Percentiles rank a stretch among this genome's conserved stretches.
phyloP scores from a whole-genome alignment of 352 stramenopile species.

The Phytophthora niederhauseri region DNA sequence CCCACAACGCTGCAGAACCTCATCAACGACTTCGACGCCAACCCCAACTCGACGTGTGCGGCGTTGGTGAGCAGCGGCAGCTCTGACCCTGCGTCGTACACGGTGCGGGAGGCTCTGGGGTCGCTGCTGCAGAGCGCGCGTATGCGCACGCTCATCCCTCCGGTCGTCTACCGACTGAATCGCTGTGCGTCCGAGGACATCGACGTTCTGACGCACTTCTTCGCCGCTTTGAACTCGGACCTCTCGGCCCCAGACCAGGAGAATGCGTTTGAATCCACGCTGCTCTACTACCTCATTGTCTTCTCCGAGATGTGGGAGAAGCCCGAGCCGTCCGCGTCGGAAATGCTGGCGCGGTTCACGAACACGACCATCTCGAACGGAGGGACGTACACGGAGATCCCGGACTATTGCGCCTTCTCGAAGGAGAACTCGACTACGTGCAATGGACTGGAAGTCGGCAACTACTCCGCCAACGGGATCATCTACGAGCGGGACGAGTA shows the following conservation, averaged over 20 bases:
- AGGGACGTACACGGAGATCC: background rate
- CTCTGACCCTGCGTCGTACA: background rate
- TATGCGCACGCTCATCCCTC: background rate
- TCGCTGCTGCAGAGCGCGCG: background rate
- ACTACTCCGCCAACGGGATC: conserved; percentile 10
- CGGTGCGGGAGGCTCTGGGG: background rate
- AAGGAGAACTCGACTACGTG: background rate
- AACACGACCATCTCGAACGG: background rate
- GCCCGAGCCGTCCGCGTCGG: background rate
- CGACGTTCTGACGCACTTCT: background rate
- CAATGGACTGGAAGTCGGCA: background rate
- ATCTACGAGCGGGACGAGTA: conserved; percentile 56
- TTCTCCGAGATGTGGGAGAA: background rate
- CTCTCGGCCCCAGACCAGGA: background rate
- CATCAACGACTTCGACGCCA: background rate
- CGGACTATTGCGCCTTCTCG: background rate
- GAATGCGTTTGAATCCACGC: background rate
- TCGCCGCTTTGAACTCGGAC: background rate
- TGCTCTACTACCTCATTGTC: background rate
- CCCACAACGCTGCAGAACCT: background rate
- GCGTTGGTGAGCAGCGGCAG: background rate
- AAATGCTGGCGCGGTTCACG: background rate
- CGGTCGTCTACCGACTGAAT: background rate
- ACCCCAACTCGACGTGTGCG: background rate
- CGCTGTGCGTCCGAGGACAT: background rate